Percentiles rank a stretch among this genome's conserved stretches.
Evolutionary conservation across 2,329 filamentous ascomycete species (phyloP).

Genomic region (Teratosphaeria gauchensis): DNA sequence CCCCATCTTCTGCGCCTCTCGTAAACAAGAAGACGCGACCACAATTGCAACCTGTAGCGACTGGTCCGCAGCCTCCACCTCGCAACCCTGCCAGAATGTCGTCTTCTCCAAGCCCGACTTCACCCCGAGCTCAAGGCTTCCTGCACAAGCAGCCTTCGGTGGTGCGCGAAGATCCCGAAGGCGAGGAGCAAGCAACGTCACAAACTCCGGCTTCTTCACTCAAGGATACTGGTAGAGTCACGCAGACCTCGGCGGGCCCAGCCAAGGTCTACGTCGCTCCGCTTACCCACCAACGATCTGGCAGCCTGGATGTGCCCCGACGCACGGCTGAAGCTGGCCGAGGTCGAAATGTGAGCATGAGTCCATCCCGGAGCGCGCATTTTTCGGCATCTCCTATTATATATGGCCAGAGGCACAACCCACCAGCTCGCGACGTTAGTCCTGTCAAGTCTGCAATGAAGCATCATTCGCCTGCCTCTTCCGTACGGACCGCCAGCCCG

Average conservation of each 20-base stretch:
- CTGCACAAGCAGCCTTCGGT: conserved; percentile 25
- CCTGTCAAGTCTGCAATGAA: conserved; percentile 72
- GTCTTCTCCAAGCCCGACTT: conserved; percentile 15
- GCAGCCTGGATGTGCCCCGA: conserved; percentile 26
- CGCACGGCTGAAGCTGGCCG: conserved; percentile 11
- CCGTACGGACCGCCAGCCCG: conserved; percentile 32
- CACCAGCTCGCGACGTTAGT: conserved; percentile 60
- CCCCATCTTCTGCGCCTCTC: neutral
- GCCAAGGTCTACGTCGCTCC: conserved; percentile 13
- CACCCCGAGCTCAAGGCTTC: conserved; percentile 10
- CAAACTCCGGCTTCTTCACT: neutral
- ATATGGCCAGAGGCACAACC: conserved; percentile 53
- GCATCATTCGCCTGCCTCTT: conserved; percentile 48
- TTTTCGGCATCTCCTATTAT: conserved; percentile 53
- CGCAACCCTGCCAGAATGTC: conserved; percentile 22
- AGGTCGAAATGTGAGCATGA: conserved; percentile 32
- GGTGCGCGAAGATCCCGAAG: conserved; percentile 24
- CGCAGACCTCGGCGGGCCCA: conserved; percentile 15
- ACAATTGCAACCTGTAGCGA: conserved; percentile 9
- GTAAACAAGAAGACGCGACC: conserved; percentile 4
- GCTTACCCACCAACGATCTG: conserved; percentile 16
- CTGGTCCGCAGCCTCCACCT: conserved; percentile 18
- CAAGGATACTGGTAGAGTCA: conserved; percentile 4
- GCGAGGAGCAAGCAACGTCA: conserved; percentile 16
- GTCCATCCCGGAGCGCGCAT: conserved; percentile 58